Percentiles rank a stretch among this genome's conserved stretches.
Conservation (phyloP, 225 moss, liverwort and hornwort genomes). For the Physcomitrellopsis africana region DNA sequence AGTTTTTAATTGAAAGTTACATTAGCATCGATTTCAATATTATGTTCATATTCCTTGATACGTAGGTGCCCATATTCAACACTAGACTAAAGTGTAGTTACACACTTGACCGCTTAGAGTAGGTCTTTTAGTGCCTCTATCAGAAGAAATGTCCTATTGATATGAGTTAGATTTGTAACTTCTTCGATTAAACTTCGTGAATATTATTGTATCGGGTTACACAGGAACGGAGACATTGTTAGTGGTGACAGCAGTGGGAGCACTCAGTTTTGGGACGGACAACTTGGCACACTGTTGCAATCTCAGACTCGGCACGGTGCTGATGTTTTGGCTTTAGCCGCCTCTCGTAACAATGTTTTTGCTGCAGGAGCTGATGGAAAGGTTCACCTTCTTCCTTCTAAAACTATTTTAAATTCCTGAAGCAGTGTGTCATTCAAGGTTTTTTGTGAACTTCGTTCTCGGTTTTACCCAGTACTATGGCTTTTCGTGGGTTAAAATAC, state of each 20-base stretch:
- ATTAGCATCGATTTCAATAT: too few relatives aligned
- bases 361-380: slow-evolving; percentile 97
- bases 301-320: slow-evolving; percentile 76
- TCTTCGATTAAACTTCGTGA: neutral
- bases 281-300: slow-evolving; percentile 88
- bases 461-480: neutral
- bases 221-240: slow-evolving; percentile 90
- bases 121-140: neutral
- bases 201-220: neutral
- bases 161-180: neutral
- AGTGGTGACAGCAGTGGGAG: slow-evolving; percentile 98
- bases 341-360: slow-evolving; percentile 66
- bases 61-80: too few relatives aligned
- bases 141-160: neutral
- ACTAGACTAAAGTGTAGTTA: too few relatives aligned
- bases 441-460: neutral
- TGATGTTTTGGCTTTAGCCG: slow-evolving; percentile 88
- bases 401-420: neutral
- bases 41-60: too few relatives aligned
- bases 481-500: neutral
- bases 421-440: neutral
- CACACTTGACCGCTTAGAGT: neutral
- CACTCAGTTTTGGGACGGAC: slow-evolving; percentile 96
- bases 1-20: neutral
- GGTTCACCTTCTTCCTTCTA: slow-evolving; percentile 42